Conservation (phyloP, 441 rosid genomes). For the Gossypium gossypioides region DNA sequence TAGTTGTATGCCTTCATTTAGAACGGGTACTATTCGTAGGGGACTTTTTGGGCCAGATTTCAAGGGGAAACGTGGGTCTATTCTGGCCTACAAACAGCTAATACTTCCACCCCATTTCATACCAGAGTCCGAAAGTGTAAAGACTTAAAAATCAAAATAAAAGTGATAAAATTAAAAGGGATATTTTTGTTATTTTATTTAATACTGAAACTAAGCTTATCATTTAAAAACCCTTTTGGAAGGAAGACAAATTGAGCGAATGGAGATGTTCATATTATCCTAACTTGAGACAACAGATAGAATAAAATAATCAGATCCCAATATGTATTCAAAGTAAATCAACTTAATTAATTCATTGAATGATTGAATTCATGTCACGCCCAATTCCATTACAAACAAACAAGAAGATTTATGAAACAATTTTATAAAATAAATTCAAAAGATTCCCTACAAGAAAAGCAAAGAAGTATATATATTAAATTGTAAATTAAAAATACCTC, state of each 20-base stretch:
- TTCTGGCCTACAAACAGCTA: background rate
- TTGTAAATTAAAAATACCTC: constrained; percentile 7
- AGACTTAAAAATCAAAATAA: background rate
- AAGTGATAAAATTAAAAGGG: no score
- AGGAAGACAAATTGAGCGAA: background rate
- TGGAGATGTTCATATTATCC: background rate
- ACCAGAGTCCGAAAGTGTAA: no score
- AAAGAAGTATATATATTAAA: background rate
- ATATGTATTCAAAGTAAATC: background rate
- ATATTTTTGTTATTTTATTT: background rate
- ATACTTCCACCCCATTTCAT: background rate
- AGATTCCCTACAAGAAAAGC: constrained; percentile 7
- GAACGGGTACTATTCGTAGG: background rate
- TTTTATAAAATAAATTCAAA: constrained; percentile 14
- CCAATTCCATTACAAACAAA: constrained; percentile 4
- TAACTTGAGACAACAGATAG: background rate
- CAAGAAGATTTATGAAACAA: constrained; percentile 16
- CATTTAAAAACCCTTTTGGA: background rate
- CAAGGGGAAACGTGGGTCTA: background rate
- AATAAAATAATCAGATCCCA: background rate
- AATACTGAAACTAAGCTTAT: background rate
- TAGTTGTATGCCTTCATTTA: background rate
- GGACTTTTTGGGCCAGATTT: background rate
- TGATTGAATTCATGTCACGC: background rate
- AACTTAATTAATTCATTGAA: background rate